Evolutionary conservation across 495 filamentous ascomycete species (phyloP).

Genomic region (Daldinia childiae): DNA sequence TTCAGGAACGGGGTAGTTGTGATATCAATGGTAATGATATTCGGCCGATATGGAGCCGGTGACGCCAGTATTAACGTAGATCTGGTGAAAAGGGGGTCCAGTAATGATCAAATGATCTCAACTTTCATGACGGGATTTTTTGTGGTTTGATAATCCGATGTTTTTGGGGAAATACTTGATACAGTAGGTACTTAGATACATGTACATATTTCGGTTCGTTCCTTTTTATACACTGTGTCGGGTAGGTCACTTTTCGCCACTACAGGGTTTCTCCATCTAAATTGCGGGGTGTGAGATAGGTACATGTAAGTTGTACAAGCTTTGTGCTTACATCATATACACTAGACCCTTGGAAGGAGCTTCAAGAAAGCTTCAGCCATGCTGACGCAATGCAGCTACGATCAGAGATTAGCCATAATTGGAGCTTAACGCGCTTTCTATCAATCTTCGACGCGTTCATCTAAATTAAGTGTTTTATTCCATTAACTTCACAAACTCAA

Average conservation of each 20-base stretch:
- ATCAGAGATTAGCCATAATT: neutral
- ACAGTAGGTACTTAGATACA: neutral
- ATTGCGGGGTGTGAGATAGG: constrained; percentile 14
- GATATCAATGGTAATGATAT: constrained; percentile 30
- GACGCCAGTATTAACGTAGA: constrained; percentile 39
- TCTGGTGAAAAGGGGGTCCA: constrained; percentile 27
- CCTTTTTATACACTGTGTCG: neutral
- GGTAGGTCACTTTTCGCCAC: neutral
- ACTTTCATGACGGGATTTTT: constrained; percentile 26
- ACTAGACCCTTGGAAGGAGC: neutral
- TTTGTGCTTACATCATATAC: neutral
- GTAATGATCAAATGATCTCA: constrained; percentile 26
- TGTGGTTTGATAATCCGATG: constrained; percentile 26
- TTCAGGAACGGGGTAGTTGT: constrained; percentile 15
- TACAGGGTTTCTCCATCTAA: constrained; percentile 29
- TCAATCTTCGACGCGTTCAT: constrained; percentile 1
- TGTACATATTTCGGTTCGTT: neutral
- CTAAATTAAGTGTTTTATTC: neutral
- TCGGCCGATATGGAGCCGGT: constrained; percentile 34
- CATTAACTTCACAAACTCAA: neutral
- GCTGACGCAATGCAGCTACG: neutral
- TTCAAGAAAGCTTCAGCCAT: neutral
- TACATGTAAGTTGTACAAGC: neutral
- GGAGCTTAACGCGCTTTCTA: constrained; percentile 33
- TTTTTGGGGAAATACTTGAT: constrained; percentile 28